Evolutionary conservation across 2,329 filamentous ascomycete species (phyloP).

Genomic region (Tolypocladium sp.): DNA sequence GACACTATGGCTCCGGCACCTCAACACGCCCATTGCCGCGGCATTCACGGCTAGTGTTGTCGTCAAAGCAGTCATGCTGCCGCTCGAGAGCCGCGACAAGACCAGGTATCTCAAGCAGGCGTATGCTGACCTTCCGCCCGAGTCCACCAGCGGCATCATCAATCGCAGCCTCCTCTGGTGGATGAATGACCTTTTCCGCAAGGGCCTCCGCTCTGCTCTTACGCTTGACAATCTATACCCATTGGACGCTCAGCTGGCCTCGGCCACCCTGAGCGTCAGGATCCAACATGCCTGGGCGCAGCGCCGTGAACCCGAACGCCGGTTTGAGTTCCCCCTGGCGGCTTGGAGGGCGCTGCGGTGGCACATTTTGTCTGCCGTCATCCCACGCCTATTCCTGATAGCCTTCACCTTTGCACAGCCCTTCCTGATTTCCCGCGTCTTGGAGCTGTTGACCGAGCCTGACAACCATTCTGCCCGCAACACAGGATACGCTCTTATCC

Average conservation of each 20-base stretch:
- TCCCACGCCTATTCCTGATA: slow-evolving; percentile 15
- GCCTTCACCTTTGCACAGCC: slow-evolving; percentile 20
- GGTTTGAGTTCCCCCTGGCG: slow-evolving; percentile 4
- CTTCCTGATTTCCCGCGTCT: slow-evolving; percentile 13
- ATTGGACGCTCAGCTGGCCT: slow-evolving; percentile 7
- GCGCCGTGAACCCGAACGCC: slow-evolving; percentile 2
- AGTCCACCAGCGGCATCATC: slow-evolving; percentile 22
- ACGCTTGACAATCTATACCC: slow-evolving; percentile 5
- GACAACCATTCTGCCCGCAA: background rate
- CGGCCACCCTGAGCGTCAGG: background rate
- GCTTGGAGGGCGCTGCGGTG: background rate
- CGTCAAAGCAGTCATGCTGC: slow-evolving; percentile 16
- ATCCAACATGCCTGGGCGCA: slow-evolving; percentile 5
- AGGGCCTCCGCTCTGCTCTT: slow-evolving; percentile 9
- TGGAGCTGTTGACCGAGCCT: slow-evolving; percentile 1
- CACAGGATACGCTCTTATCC: slow-evolving; percentile 7
- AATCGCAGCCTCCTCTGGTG: slow-evolving; percentile 24
- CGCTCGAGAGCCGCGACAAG: slow-evolving; percentile 20
- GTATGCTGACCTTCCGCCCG: slow-evolving; percentile 13
- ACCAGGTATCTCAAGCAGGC: slow-evolving; percentile 9
- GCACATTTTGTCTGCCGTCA: slow-evolving; percentile 8
- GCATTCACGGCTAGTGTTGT: slow-evolving; percentile 14
- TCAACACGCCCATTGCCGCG: slow-evolving; percentile 9
- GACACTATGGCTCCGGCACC: slow-evolving; percentile 19
- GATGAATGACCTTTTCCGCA: slow-evolving; percentile 18